These are phyloP conservation scores for Serpula lacrymans DNA, from an alignment of 768 basidiomycete genomes.

Conservation along the genomic window DNA sequence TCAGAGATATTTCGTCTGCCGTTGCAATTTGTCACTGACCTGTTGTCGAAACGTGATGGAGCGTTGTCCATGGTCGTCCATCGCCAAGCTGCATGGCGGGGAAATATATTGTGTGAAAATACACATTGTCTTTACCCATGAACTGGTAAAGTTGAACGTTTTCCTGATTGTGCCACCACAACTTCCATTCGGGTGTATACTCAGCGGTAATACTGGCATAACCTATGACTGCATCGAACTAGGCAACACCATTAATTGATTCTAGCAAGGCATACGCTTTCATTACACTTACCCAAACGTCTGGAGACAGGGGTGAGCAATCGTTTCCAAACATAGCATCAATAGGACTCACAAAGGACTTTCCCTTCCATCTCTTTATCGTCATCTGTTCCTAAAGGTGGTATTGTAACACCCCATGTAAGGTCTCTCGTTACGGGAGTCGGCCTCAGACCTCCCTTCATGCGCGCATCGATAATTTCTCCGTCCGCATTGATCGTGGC, in stretches of 20 bases:
- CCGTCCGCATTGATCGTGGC: slow-evolving; percentile 87
- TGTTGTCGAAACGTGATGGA: slow-evolving; percentile 93
- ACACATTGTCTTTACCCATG: slow-evolving; percentile 99
- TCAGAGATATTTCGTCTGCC: background rate
- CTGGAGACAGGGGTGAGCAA: slow-evolving; percentile 34
- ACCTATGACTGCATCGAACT: slow-evolving; percentile 97
- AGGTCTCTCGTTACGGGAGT: slow-evolving; percentile 93
- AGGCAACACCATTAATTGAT: slow-evolving; percentile 8
- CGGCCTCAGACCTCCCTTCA: slow-evolving; percentile 81
- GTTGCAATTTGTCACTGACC: slow-evolving; percentile 46
- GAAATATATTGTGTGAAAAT: slow-evolving; percentile 97
- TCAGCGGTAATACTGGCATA: slow-evolving; percentile 97
- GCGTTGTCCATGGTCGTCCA: slow-evolving; percentile 87
- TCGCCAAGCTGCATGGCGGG: slow-evolving; percentile 89
- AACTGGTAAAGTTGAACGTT: slow-evolving; percentile 94
- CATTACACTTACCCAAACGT: slow-evolving; percentile 82
- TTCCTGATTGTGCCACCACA: slow-evolving; percentile 94
- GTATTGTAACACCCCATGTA: slow-evolving; percentile 95
- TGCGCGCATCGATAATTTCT: slow-evolving; percentile 82
- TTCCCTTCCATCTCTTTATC: slow-evolving; percentile 87
- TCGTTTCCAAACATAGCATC: slow-evolving; percentile 2
- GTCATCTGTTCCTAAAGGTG: slow-evolving; percentile 65
- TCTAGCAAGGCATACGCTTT: background rate
- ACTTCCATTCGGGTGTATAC: slow-evolving; percentile 91
- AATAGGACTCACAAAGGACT: slow-evolving; percentile 79